Evolutionary conservation across 225 moss, liverwort and hornwort genomes (phyloP), one percentile per base, ranked within the genome.

Genomic region (Marchantia paleacea): DNA sequence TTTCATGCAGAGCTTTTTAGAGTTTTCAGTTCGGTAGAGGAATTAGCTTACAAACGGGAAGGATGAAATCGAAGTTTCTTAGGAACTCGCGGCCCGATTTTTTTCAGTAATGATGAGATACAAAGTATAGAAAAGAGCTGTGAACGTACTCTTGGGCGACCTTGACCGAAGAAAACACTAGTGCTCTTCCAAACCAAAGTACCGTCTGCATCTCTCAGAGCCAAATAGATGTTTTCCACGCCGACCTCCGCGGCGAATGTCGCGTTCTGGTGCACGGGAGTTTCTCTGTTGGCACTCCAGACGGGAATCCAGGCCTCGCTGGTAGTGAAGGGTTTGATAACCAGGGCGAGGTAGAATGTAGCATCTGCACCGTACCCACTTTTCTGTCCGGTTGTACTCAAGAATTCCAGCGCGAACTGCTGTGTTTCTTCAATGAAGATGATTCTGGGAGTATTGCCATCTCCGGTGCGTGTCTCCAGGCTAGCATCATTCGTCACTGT

Each of bases 391-490:
- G 77, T 77, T 7, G 85, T 67, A 73, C 78, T 74, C 64, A 81
- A 48, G 64, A 85, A 85, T 18, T 55, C 81, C 55, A 85, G 68
- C 12, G 72, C 85, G 26, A 85, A 85, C 19, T 81, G 76, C 52
- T 19, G 58, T 29, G 73, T 81, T 10, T 74, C 77, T 24, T 83
- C 83, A 0, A 78, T 12, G 64, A 73, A 83, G 24, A 83, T 70
- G 8, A 78, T 71, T 30, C 83, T 62, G 15, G 63, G 65, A 72
- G 78, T 83, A 54, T 79, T 72, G 6, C 83, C 83, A 49, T 31
- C 63, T 20, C 78, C 55, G 52, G 78, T 78, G 39, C 73, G 64
- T 30, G 49, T 52, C 54, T 83, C 66, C 64, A 83, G 31, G 4
- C 12, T 1, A 22, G 7, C 65, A 26, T 83, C 64, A 72, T 83